Base-by-base conservation (phyloP, 495 filamentous ascomycete species). In the Aspergillus indologenus region DNA sequence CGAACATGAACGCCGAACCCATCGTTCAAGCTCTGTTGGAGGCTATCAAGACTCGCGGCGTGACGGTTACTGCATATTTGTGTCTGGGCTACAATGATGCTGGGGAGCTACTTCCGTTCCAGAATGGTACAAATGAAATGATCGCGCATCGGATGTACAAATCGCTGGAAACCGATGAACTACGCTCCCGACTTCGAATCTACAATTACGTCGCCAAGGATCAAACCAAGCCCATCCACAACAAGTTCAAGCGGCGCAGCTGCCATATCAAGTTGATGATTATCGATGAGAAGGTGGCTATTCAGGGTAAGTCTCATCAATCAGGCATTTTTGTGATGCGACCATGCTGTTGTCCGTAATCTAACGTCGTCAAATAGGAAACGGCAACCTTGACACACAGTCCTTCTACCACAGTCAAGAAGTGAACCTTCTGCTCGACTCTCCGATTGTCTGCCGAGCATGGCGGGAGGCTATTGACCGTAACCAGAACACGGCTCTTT, bases 341-440 rank as follows among this genome's bases (percentile, higher is more conserved):
- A n/a, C n/a, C n/a, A n/a, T n/a, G n/a, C n/a, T n/a, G n/a, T n/a
- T n/a, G n/a, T n/a, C n/a, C n/a, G n/a, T n/a, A n/a, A n/a, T n/a
- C n/a, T n/a, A n/a, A n/a, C n/a, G n/a, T n/a, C n/a, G n/a, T n/a
- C n/a, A 20, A 15, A 21, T 15, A 74, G 87, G 88, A 6, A 89
- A 83, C 61, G 89, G 89, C 0, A 92, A 92, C 65, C 84, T 89
- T 64, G 89, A 92, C 55, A 90, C 89, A n/a, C 89, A 92, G 73
- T 83, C 79, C 58, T 92, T 85, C 83, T 91, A 77, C 61, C 88
- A 92, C 66, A 83, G 79, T 40, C 87, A 90, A 69, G 89, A 92
- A 66, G 79, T 88, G 56, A 92, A 92, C 63, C 62, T 91, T 14
- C 80, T 92, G 77, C 65, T 90, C 15, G 89, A 92, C 56, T 85